These are phyloP conservation scores for Xylariales sp. DNA, from an alignment of 2,329 filamentous ascomycete species.

Conservation along the genomic window DNA sequence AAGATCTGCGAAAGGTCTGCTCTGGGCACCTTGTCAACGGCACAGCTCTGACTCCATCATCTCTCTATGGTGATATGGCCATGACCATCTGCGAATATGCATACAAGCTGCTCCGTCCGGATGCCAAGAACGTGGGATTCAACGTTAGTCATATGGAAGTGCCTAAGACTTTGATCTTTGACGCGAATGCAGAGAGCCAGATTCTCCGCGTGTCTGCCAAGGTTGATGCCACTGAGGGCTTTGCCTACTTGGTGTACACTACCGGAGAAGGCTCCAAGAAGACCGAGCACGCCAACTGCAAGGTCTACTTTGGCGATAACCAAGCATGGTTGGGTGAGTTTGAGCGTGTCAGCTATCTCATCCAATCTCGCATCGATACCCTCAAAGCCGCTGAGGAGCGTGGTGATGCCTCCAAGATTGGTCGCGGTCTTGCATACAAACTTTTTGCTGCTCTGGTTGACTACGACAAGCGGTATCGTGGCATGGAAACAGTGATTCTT, in stretches of 20 bases:
- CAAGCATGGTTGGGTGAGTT: slow-evolving; percentile 61
- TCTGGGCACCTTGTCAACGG: slow-evolving; percentile 66
- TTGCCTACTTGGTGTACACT: slow-evolving; percentile 53
- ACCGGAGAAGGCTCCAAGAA: slow-evolving; percentile 55
- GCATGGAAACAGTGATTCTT: slow-evolving; percentile 56
- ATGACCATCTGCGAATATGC: slow-evolving; percentile 62
- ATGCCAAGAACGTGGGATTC: slow-evolving; percentile 49
- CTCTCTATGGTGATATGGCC: slow-evolving; percentile 44
- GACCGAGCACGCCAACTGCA: slow-evolving; percentile 58
- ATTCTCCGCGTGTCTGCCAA: slow-evolving; percentile 57
- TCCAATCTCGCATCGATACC: slow-evolving; percentile 57
- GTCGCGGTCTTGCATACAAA: slow-evolving; percentile 76
- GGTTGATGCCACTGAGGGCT: slow-evolving; percentile 51
- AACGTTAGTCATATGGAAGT: slow-evolving; percentile 67
- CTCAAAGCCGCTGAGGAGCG: slow-evolving; percentile 57
- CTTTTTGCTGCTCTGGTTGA: slow-evolving; percentile 54
- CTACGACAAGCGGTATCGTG: slow-evolving; percentile 48
- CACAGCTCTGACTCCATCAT: slow-evolving; percentile 60
- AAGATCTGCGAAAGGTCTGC: slow-evolving; percentile 58
- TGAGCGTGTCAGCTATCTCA: slow-evolving; percentile 63
- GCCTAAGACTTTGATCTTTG: slow-evolving; percentile 63
- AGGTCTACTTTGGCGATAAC: slow-evolving; percentile 56
- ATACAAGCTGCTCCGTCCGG: slow-evolving; percentile 58
- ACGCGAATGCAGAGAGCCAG: slow-evolving; percentile 42
- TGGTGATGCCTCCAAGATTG: slow-evolving; percentile 67